Base-by-base conservation (phyloP, 2,329 filamentous ascomycete species). In the Alternaria sp. region DNA sequence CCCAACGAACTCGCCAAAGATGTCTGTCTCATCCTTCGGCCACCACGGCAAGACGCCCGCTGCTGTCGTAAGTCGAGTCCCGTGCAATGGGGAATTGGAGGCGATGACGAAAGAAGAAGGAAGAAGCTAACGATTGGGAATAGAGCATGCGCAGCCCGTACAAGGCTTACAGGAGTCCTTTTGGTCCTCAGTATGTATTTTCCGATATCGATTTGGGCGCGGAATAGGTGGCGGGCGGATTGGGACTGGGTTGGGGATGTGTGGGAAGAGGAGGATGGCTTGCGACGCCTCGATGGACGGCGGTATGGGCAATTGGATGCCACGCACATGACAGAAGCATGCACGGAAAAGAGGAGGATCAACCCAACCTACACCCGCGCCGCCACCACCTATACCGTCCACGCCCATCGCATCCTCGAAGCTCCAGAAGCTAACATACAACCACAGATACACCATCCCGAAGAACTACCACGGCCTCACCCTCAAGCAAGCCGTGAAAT, bases 101-200 rank as follows among this genome's bases (percentile, higher is more conserved):
- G 19, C 21, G 17, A 65, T 64, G 54, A 56, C 54, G 59, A 52
- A 57, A 30, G 51, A 54, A 43, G 52, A 36, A 46, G 19, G 49
- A 17, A 23, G 46, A 60, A 32, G 73, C 74, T 75, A 64, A 75
- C 51, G 1, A 5, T 7, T n/a, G 32, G 46, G n/a, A 7, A 28
- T 19, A 77, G 74, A 72, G 69, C 67, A 67, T 70, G 65, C 75
- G 81, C 21, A 76, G 74, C 58, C 72, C 73, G 32, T 83, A 84
- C 78, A 79, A 83, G 75, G 81, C 84, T 65, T 88, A 86, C 79
- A 79, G 82, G 79, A 87, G 85, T 76, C 84, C 84, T 60, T 88
- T 85, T 74, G 87, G 85, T 59, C 87, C 87, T 65, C 83, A 86
- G 87, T 89, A 83, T 78, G 80, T 80, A 70, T 55, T 66, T 51